These are phyloP conservation scores for Toxoplasma gondii DNA, from an alignment of 169 alveolate species.

Conservation along the genomic window DNA sequence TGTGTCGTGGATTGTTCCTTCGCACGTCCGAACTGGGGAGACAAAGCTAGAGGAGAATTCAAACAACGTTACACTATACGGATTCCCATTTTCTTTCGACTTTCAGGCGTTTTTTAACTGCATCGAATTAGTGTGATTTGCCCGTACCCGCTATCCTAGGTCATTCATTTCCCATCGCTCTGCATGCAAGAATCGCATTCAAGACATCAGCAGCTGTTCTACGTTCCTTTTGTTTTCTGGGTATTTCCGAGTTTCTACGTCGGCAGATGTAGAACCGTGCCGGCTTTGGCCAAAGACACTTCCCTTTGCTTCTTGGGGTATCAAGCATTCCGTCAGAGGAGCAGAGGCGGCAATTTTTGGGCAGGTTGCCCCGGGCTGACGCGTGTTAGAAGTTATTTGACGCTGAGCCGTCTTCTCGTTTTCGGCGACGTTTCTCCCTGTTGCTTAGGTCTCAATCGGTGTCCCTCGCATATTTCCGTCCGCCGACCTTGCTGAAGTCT, in stretches of 20 bases:
- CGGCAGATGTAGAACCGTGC: background rate
- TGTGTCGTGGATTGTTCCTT: background rate
- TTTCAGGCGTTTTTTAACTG: background rate
- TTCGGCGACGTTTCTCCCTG: no score
- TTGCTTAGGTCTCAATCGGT: no score
- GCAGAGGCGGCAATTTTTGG: background rate
- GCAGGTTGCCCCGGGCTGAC: no score
- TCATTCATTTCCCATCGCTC: background rate
- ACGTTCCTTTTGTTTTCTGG: background rate
- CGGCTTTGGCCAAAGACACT: background rate
- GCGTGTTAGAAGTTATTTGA: no score
- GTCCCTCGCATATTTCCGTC: no score
- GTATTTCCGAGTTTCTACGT: background rate
- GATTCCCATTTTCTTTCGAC: no score
- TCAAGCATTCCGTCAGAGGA: background rate
- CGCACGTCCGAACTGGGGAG: background rate
- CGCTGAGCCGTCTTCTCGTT: no score
- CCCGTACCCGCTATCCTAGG: background rate
- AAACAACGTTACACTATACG: no score
- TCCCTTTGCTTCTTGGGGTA: background rate
- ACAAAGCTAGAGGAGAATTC: background rate
- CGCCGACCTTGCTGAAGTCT: no score
- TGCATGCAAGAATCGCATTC: background rate
- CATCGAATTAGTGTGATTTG: background rate
- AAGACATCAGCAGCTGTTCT: background rate